phyloP scores from a whole-genome alignment of 768 basidiomycete species.

The Macrocybe gigantea region DNA sequence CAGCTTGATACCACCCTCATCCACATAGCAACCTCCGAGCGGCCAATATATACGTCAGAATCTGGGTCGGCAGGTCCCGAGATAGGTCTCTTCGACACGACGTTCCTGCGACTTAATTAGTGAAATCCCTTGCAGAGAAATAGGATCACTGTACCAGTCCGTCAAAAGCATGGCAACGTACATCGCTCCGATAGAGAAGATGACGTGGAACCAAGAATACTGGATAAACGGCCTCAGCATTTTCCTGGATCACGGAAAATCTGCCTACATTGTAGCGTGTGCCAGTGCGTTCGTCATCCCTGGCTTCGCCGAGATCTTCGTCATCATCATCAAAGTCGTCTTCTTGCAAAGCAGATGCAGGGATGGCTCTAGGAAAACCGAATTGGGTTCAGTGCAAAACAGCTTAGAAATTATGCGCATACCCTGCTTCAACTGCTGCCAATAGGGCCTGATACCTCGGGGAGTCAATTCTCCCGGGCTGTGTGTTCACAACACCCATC shows the following conservation, averaged over 20 bases:
- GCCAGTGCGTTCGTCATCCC: conserved; percentile 90
- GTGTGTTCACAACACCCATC: conserved; percentile 71
- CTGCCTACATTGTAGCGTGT: conserved; percentile 86
- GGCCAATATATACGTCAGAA: conserved; percentile 84
- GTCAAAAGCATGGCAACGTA: conserved; percentile 96
- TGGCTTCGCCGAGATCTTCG: conserved; percentile 63
- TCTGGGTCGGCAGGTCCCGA: conserved; percentile 44
- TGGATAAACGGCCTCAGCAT: conserved; percentile 19
- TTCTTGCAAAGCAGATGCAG: conserved; percentile 87
- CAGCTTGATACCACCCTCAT: conserved; percentile 96
- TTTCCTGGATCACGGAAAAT: background rate
- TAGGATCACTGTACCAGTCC: conserved; percentile 70
- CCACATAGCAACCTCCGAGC: conserved; percentile 98
- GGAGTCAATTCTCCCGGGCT: conserved; percentile 78
- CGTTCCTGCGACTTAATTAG: conserved; percentile 46
- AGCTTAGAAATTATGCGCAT: conserved; percentile 13
- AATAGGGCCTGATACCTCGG: conserved; percentile 91
- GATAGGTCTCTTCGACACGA: conserved; percentile 54
- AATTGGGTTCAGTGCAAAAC: conserved; percentile 1
- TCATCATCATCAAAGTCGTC: conserved; percentile 73
- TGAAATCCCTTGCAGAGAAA: background rate
- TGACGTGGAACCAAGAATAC: conserved; percentile 99
- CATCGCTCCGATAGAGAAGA: conserved; percentile 94
- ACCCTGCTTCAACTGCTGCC: conserved; percentile 96
- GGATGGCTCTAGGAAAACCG: conserved; percentile 61